These are phyloP conservation scores for Ensete ventricosum DNA, from an alignment of 176 grass and related monocot genomes.

Conservation along the genomic window DNA sequence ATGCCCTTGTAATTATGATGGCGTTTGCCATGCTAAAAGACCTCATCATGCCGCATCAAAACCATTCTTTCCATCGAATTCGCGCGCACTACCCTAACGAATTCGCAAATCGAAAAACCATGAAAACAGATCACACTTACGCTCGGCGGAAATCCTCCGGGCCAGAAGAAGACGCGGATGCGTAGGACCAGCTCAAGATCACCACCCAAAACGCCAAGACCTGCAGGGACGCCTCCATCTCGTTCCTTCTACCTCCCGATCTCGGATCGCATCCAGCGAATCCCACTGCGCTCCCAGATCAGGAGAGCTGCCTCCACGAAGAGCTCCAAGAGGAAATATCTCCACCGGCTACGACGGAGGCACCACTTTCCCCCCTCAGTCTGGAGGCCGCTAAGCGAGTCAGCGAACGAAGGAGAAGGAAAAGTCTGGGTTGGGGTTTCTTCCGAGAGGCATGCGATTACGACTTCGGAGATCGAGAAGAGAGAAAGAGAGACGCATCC, in stretches of 20 bases:
- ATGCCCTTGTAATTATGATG: neutral
- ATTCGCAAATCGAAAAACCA: neutral
- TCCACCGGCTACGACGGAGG: neutral
- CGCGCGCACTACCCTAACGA: neutral
- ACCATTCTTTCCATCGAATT: neutral
- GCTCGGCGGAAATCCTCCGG: slow-evolving; percentile 8
- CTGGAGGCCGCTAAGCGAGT: neutral
- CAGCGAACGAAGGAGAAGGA: neutral
- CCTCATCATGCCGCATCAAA: neutral
- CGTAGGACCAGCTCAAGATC: neutral
- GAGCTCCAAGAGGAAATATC: neutral
- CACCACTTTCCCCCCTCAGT: neutral
- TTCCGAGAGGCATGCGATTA: neutral
- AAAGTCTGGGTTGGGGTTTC: neutral
- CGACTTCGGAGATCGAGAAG: neutral
- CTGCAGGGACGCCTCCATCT: neutral
- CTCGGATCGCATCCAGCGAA: neutral
- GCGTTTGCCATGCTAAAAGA: neutral
- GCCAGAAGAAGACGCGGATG: neutral
- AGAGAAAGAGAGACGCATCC: neutral
- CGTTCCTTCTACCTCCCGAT: neutral
- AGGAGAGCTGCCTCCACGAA: neutral
- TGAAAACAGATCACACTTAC: slow-evolving; percentile 1
- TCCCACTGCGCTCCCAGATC: neutral
- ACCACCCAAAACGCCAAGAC: slow-evolving; percentile 1